Percentiles rank a stretch among this genome's conserved stretches.
Conservation (phyloP, 1,284 basidiomycete genomes). For the Puccinia hordei region DNA sequence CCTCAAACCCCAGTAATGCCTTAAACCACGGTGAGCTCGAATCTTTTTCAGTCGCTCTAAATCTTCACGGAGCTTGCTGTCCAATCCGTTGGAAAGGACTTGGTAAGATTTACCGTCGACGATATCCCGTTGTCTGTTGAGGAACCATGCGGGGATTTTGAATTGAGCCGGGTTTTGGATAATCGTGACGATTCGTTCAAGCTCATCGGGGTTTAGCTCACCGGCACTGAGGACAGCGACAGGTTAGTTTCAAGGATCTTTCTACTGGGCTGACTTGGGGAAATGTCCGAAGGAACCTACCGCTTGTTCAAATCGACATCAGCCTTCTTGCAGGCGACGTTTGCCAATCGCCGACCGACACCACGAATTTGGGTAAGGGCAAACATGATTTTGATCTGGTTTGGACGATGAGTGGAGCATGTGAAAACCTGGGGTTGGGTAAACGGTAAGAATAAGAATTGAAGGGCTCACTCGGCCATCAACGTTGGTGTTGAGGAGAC, state of each 20-base stretch:
- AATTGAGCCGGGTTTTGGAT: conserved; percentile 99
- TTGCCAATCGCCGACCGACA: conserved; percentile 97
- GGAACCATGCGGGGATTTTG: conserved; percentile 99
- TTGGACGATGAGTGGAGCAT: background rate
- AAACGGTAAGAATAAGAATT: background rate
- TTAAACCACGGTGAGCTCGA: conserved; percentile 93
- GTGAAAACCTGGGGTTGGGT: background rate
- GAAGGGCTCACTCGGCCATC: conserved; percentile 88
- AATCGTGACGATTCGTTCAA: conserved; percentile 98
- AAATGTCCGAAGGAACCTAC: conserved; percentile 64
- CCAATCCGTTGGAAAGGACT: conserved; percentile 93
- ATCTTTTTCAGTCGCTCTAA: conserved; percentile 99
- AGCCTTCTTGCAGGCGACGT: conserved; percentile 99
- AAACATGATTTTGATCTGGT: conserved; percentile 55
- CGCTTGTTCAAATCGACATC: conserved; percentile 99
- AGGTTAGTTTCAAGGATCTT: background rate
- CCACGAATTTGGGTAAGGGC: conserved; percentile 82
- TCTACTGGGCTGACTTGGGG: background rate
- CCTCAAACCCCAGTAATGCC: conserved; percentile 85
- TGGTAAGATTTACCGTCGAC: conserved; percentile 96
- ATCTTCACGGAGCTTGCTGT: conserved; percentile 98
- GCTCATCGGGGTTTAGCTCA: conserved; percentile 93
- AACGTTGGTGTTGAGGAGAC: conserved; percentile 99
- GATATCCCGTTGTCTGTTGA: conserved; percentile 99
- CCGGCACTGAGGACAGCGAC: conserved; percentile 68